phyloP scores from a whole-genome alignment of 1,139 yeast species.

The Geotrichum siamense region DNA sequence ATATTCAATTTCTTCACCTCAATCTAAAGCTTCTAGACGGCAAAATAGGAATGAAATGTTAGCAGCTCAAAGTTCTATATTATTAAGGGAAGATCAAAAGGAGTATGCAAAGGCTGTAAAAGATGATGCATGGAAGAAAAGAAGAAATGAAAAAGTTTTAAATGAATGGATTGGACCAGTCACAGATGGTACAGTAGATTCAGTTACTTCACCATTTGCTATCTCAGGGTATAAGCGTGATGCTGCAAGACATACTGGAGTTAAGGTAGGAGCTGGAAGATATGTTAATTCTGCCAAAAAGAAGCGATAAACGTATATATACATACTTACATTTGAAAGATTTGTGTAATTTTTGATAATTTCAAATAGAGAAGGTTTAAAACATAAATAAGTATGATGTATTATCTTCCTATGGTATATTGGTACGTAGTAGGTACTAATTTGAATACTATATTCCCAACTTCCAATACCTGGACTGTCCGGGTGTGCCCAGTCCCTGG shows the following conservation, averaged over 20 bases:
- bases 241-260: slow-evolving; percentile 52
- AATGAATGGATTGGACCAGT: slow-evolving; percentile 83
- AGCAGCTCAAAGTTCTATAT: slow-evolving; percentile 23
- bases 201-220: slow-evolving; percentile 84
- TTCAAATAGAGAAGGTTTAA: no score
- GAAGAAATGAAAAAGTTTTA: slow-evolving; percentile 76
- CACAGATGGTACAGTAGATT: slow-evolving; percentile 69
- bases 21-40: slow-evolving; percentile 34
- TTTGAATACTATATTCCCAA: no score
- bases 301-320: slow-evolving; percentile 7
- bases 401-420: no score
- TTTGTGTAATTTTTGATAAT: no score
- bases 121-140: slow-evolving; percentile 79
- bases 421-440: no score
- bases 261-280: slow-evolving; percentile 76
- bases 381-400: no score
- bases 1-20: slow-evolving; percentile 56
- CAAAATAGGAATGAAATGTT: slow-evolving; percentile 20
- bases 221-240: slow-evolving; percentile 45
- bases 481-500: no score
- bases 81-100: slow-evolving; percentile 86
- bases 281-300: slow-evolving; percentile 59
- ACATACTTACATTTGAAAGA: no score
- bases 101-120: slow-evolving; percentile 85
- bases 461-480: no score